Evolutionary conservation across 805 yeast genomes (phyloP).

Genomic region (Candida krabiensis): DNA sequence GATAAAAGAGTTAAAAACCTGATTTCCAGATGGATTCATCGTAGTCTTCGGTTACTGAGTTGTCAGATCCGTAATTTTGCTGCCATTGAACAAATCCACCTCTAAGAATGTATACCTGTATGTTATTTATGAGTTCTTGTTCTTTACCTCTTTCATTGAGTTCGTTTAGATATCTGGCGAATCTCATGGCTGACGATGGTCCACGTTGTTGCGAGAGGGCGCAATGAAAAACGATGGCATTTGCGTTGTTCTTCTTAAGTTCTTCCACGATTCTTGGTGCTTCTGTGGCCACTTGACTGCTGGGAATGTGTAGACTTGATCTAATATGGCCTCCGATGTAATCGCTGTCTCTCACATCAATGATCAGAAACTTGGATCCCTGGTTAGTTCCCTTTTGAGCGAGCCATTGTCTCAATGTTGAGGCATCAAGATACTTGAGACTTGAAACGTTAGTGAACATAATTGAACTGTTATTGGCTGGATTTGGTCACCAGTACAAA

Average conservation of each 20-base stretch:
- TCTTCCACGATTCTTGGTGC: constrained; percentile 39
- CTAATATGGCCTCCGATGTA: constrained; percentile 72
- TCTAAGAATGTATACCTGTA: constrained; percentile 60
- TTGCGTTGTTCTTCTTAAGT: constrained; percentile 33
- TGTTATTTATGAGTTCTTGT: constrained; percentile 36
- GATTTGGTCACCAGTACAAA: no score
- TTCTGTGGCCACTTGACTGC: constrained; percentile 41
- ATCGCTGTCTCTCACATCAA: constrained; percentile 88
- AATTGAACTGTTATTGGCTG: background rate
- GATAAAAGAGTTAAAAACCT: constrained; percentile 22
- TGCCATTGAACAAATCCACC: constrained; percentile 94
- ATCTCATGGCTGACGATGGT: constrained; percentile 75
- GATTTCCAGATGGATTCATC: constrained; percentile 40
- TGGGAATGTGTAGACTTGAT: constrained; percentile 57
- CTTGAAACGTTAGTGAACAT: constrained; percentile 36
- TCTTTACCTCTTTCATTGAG: constrained; percentile 21
- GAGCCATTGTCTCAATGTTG: constrained; percentile 48
- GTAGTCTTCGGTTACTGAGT: constrained; percentile 59
- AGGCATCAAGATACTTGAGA: constrained; percentile 47
- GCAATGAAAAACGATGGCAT: constrained; percentile 83
- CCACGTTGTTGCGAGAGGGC: constrained; percentile 91
- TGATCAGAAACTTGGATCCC: constrained; percentile 47
- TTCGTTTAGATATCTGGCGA: constrained; percentile 46
- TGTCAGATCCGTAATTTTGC: constrained; percentile 65
- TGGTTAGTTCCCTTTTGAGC: constrained; percentile 37